Evolutionary conservation across 1,139 yeast species (phyloP).

Genomic region (Candida glucosophila): DNA sequence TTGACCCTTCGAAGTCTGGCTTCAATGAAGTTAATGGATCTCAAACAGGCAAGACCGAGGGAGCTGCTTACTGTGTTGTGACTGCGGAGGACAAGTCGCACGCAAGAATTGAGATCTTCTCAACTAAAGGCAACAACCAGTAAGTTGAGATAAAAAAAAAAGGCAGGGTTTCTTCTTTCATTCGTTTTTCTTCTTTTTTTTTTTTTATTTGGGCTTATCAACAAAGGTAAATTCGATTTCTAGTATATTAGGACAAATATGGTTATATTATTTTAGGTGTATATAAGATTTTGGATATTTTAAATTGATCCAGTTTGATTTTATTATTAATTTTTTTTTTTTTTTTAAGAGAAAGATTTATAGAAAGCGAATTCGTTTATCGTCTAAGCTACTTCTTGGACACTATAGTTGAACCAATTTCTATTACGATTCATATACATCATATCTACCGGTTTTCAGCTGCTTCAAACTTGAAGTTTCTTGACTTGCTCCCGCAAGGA

Average conservation of each 20-base stretch:
- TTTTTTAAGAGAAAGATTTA: too few species aligned
- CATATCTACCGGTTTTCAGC: too few species aligned
- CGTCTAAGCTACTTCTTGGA: too few species aligned
- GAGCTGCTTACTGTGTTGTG: constrained; percentile 73
- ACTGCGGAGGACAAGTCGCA: constrained; percentile 58
- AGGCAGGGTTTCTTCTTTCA: background rate
- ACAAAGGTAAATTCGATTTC: too few species aligned
- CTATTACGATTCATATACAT: too few species aligned
- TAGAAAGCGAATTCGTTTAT: too few species aligned
- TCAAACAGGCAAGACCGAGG: constrained; percentile 45
- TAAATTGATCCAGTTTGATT: background rate
- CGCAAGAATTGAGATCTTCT: constrained; percentile 70
- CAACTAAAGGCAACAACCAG: constrained; percentile 8
- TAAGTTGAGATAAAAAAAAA: background rate
- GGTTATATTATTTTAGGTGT: too few species aligned
- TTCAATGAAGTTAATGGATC: constrained; percentile 45
- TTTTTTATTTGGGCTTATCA: too few species aligned
- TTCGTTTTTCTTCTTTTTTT: too few species aligned
- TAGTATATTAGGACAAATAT: too few species aligned
- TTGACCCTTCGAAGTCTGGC: constrained; percentile 59
- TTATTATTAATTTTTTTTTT: background rate
- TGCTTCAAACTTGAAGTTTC: constrained; percentile 45
- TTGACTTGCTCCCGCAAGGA: constrained; percentile 67
- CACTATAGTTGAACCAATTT: too few species aligned
- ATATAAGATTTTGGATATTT: background rate